Evolutionary conservation across 192 early-diverging fungal genomes (phyloP).

Genomic region (Backusella macrospora): DNA sequence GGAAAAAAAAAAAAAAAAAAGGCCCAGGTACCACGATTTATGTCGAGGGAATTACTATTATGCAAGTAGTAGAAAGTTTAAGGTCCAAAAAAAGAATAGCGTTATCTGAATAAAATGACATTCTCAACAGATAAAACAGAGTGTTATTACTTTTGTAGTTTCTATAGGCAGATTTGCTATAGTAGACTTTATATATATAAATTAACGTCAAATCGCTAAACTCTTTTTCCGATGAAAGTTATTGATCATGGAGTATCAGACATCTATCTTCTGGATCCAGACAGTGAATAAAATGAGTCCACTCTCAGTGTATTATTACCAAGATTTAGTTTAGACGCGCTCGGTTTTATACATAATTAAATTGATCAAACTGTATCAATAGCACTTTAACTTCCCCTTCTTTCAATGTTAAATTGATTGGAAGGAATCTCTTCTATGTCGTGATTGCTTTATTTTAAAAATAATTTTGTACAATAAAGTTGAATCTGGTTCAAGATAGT

Average conservation of each 20-base stretch:
- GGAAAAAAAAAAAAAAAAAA: too few species aligned
- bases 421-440: too few species aligned
- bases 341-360: too few species aligned
- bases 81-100: background rate
- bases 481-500: too few species aligned
- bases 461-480: too few species aligned
- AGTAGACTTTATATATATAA: background rate
- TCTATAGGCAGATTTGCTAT: conserved; percentile 36
- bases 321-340: too few species aligned
- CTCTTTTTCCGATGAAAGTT: conserved; percentile 42
- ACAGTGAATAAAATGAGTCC: conserved; percentile 53
- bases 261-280: conserved; percentile 59
- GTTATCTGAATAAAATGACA: conserved; percentile 71
- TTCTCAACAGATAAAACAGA: conserved; percentile 69
- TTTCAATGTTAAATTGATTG: too few species aligned
- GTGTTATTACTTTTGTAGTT: conserved; percentile 47
- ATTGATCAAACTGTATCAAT: too few species aligned
- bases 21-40: conserved; percentile 84
- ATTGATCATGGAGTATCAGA: conserved; percentile 66
- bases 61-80: conserved; percentile 78
- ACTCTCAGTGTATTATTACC: conserved; percentile 64
- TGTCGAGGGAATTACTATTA: conserved; percentile 87
- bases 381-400: too few species aligned
- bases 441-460: too few species aligned
- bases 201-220: too few species aligned